Percentiles rank a stretch among this genome's conserved stretches.
phyloP scores from a whole-genome alignment of 1,284 basidiomycete genomes.

The Clitocybe nebularis region DNA sequence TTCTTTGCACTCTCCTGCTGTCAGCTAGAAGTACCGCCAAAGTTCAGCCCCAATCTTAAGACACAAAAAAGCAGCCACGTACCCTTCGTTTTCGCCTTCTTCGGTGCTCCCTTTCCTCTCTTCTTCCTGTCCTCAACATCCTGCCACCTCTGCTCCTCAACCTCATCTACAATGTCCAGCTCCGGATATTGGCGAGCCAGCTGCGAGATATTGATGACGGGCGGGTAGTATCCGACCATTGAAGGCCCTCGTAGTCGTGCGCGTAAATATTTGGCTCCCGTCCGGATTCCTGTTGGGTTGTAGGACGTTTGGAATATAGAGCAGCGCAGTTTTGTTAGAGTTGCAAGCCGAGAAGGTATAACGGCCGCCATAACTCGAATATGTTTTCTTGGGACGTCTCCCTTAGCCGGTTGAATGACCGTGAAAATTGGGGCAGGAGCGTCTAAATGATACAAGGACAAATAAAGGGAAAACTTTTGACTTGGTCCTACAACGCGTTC shows the following conservation, averaged over 20 bases:
- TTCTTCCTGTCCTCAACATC: constrained; percentile 65
- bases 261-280: constrained; percentile 83
- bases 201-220: constrained; percentile 46
- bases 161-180: constrained; percentile 55
- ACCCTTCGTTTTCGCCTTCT: constrained; percentile 73
- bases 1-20: constrained; percentile 39
- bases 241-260: constrained; percentile 71
- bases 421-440: not conserved
- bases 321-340: constrained; percentile 57
- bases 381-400: no score
- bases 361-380: constrained; percentile 33
- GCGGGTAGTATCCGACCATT: constrained; percentile 77
- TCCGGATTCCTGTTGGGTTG: constrained; percentile 74
- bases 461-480: not conserved
- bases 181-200: constrained; percentile 51
- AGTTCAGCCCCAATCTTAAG: constrained; percentile 5
- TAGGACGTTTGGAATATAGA: constrained; percentile 81
- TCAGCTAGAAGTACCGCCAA: constrained; percentile 29
- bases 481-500: not conserved
- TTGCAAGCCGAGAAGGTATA: constrained; percentile 42
- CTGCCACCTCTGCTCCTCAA: constrained; percentile 61
- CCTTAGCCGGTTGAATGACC: no score
- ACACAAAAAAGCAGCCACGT: constrained; percentile 20
- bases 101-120: constrained; percentile 77
- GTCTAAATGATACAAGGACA: constrained; percentile 4